These are phyloP conservation scores for Mycena chlorophos DNA, from an alignment of 768 basidiomycete genomes.

Conservation along the genomic window DNA sequence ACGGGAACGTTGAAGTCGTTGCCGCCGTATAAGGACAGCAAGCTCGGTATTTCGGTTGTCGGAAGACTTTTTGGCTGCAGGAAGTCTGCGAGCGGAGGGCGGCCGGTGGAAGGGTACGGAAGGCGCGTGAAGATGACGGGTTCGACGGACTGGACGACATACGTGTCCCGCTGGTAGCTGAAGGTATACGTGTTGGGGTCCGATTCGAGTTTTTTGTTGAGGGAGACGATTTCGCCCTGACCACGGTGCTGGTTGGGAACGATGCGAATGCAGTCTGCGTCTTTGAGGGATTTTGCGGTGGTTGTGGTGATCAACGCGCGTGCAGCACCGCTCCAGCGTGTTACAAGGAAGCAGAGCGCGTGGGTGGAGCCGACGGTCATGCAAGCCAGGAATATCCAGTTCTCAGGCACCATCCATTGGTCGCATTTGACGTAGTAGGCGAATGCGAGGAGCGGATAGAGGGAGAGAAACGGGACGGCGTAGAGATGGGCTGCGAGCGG, in stretches of 20 bases:
- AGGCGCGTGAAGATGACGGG: conserved; percentile 73
- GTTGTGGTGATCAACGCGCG: conserved; percentile 79
- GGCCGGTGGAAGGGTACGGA: conserved; percentile 80
- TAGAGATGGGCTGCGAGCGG: conserved; percentile 77
- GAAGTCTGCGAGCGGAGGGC: conserved; percentile 70
- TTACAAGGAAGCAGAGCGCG: conserved; percentile 88
- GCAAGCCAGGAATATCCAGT: conserved; percentile 96
- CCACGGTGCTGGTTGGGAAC: conserved; percentile 81
- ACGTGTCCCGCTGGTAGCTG: conserved; percentile 93
- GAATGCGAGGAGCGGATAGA: conserved; percentile 84
- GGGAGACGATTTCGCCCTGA: conserved; percentile 82
- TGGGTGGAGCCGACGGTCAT: conserved; percentile 83
- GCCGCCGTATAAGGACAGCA: conserved; percentile 75
- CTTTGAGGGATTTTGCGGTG: conserved; percentile 64
- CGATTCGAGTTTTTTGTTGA: conserved; percentile 60
- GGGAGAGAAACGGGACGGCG: conserved; percentile 70
- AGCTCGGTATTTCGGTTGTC: conserved; percentile 44
- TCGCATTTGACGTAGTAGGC: conserved; percentile 92
- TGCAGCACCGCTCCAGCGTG: conserved; percentile 83
- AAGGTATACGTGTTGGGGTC: conserved; percentile 76
- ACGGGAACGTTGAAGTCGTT: conserved; percentile 98
- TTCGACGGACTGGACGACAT: conserved; percentile 60
- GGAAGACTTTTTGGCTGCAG: conserved; percentile 57
- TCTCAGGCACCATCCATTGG: conserved; percentile 87
- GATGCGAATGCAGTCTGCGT: conserved; percentile 81